Evolutionary conservation across 116 monocot genomes (phyloP).

Genomic region (Phalaenopsis hybrid): DNA sequence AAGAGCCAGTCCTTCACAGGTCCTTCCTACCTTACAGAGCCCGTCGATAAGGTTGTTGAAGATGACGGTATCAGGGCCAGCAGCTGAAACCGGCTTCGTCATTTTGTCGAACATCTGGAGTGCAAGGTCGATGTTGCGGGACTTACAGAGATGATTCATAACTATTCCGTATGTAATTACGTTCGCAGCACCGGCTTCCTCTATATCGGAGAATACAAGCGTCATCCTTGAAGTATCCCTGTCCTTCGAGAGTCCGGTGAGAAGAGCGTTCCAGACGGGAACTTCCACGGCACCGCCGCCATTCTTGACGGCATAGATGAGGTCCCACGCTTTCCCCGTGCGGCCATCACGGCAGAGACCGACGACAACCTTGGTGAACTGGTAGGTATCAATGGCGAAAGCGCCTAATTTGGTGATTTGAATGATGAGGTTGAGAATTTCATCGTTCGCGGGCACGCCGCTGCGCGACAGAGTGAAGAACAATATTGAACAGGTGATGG

Average conservation of each 20-base stretch:
- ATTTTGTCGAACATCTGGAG: constrained; percentile 63
- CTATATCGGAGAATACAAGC: constrained; percentile 48
- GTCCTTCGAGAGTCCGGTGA: constrained; percentile 40
- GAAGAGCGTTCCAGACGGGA: constrained; percentile 47
- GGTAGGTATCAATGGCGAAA: constrained; percentile 23
- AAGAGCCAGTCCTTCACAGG: constrained; percentile 29
- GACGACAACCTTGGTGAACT: constrained; percentile 25
- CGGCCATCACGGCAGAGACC: constrained; percentile 34
- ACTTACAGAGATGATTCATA: constrained; percentile 60
- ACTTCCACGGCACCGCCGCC: constrained; percentile 24
- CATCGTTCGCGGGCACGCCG: constrained; percentile 9
- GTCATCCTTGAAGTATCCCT: constrained; percentile 50
- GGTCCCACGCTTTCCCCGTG: constrained; percentile 34
- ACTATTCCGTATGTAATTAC: constrained; percentile 50
- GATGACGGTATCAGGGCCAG: constrained; percentile 22
- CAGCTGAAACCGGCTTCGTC: constrained; percentile 12
- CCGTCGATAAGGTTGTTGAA: constrained; percentile 68
- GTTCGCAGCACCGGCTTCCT: constrained; percentile 22
- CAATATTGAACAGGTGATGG: constrained; percentile 20
- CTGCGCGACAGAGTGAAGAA: constrained; percentile 22
- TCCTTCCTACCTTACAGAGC: constrained; percentile 58
- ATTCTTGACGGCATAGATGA: constrained; percentile 35
- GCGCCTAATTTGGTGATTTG: constrained; percentile 19
- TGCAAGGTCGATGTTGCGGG: constrained; percentile 39
- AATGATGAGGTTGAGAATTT: constrained; percentile 17